Conservation (phyloP, 1,139 yeast genomes). For the Saccharomyces hybrid region DNA sequence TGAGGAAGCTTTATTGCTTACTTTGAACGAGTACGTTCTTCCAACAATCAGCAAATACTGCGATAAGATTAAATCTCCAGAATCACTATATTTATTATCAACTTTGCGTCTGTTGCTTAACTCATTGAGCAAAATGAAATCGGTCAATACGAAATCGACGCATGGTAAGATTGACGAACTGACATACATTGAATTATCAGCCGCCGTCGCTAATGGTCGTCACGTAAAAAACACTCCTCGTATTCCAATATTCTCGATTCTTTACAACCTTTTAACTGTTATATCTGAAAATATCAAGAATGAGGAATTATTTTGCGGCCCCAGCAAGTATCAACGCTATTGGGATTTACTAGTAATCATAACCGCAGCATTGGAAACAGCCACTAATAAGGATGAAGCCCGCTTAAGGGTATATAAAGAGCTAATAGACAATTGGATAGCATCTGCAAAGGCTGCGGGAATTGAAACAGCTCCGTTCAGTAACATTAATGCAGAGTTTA, state of each 20-base stretch:
- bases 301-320: constrained; percentile 10
- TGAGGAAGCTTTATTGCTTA: constrained; percentile 32
- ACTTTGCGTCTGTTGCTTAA: constrained; percentile 25
- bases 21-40: constrained; percentile 31
- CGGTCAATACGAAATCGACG: constrained; percentile 34
- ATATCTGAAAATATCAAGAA: constrained; percentile 18
- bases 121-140: constrained; percentile 23
- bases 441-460: constrained; percentile 13
- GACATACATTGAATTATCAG: constrained; percentile 59
- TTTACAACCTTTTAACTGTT: constrained; percentile 25
- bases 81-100: constrained; percentile 32
- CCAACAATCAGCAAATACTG: constrained; percentile 11
- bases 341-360: constrained; percentile 40
- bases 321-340: constrained; percentile 30
- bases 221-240: constrained; percentile 53
- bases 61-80: constrained; percentile 21
- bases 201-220: constrained; percentile 54
- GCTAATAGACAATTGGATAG: constrained; percentile 47
- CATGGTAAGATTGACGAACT: constrained; percentile 46
- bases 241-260: constrained; percentile 43
- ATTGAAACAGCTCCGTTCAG: background rate
- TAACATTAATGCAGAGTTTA: constrained; percentile 33
- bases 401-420: constrained; percentile 63
- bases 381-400: constrained; percentile 53
- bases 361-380: constrained; percentile 40